Base-by-base conservation (phyloP, 495 filamentous ascomycete genomes). In the Aspergillus leporis region DNA sequence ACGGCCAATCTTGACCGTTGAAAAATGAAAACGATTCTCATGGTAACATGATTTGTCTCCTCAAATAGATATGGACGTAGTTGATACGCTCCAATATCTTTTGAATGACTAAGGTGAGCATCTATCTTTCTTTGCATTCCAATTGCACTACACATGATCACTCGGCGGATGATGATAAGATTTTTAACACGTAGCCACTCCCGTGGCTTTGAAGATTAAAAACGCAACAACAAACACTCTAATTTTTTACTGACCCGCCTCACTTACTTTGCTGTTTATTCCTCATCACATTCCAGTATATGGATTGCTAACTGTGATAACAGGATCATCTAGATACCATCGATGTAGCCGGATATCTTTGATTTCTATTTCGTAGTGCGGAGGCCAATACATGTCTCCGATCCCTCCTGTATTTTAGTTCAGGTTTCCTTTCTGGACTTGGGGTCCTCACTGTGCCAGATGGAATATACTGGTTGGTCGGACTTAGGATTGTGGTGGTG, bases 141-240 rank as follows among this genome's bases (percentile, higher is more conserved):
- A 14, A 13, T 48, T 38, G 41, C 38, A 56, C 36, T 21, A 19
- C 43, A 38, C 56, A 51, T 23, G 50, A 40, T 31, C 22, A 31
- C 53, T 50, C 38, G 79, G 79, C 79, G 78, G 61, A 81, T 74
- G 81, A 83, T 82, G 72, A 83, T 58, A 74, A 32, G 40, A 61
- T 83, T 83, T 83, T 83, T 83, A 83, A 83, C 81, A 77, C 81
- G 72, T 71, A 83, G 74, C 71, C 58, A 68, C 70, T 67, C 53
- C 56, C 59, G 57, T 53, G 63, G 71, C 72, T 45, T 64, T 82
- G 78, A 81, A 68, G 80, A 82, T 73, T 60, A 72, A 82, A 74
- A 78, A 68, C 60, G 74, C 76, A 81, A 81, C 79, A 82, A 83
- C 78, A 71, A 71, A 82, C 80, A 83, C 81, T 83, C 81, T 83